Conservation (phyloP, 2,329 filamentous ascomycete genomes). For the Alternaria gansuensis region DNA sequence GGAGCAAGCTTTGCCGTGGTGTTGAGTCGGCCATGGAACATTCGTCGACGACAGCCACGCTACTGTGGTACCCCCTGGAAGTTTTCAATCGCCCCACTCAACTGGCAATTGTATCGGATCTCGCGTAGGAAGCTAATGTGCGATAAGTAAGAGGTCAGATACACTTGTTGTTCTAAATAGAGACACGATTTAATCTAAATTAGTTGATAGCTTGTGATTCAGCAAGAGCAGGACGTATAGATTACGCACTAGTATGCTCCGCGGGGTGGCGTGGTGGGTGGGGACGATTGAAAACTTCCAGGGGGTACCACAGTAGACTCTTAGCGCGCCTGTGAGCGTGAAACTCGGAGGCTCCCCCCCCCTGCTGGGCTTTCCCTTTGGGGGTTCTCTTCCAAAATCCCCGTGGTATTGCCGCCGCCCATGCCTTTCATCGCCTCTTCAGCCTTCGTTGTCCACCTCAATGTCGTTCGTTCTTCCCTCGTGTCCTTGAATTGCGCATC, state of each 20-base stretch:
- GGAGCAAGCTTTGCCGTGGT: conserved; percentile 15
- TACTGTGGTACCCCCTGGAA: background rate
- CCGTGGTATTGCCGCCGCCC: conserved; percentile 5
- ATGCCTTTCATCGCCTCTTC: background rate
- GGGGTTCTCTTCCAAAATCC: conserved; percentile 14
- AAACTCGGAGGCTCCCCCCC: conserved; percentile 19
- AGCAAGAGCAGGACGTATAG: no score
- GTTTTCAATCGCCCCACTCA: no score
- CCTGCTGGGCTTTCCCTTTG: conserved; percentile 16
- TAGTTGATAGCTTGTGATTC: no score
- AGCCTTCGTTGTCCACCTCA: background rate
- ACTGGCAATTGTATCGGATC: no score
- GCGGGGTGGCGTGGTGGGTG: no score
- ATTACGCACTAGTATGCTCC: no score
- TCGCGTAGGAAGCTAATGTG: no score
- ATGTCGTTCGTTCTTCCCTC: conserved; percentile 6
- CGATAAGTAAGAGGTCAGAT: no score
- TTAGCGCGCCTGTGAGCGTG: conserved; percentile 14
- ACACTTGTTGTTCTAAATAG: no score
- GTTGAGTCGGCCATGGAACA: conserved; percentile 8
- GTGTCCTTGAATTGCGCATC: conserved; percentile 11
- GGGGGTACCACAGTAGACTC: background rate
- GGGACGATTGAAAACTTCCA: no score
- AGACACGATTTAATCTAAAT: no score
- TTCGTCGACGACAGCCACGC: conserved; percentile 15